Conservation (phyloP, 75 land plant species). For the Cunninghamia lanceolata region DNA sequence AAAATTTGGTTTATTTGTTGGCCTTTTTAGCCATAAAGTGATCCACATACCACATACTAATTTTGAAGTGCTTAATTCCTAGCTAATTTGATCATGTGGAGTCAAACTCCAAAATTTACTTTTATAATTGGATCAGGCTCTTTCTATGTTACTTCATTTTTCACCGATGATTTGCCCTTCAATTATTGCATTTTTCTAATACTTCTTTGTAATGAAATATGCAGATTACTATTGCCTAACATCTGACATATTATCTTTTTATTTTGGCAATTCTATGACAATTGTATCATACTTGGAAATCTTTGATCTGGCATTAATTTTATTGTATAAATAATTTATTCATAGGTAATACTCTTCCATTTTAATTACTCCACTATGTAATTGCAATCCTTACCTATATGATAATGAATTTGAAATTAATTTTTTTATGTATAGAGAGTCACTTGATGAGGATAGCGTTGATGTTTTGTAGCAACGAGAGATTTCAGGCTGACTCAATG, state of each 20-base stretch:
- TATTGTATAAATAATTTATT: conserved; percentile 52
- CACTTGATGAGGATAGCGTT: background rate
- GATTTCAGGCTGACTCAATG: too few species aligned
- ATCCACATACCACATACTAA: background rate
- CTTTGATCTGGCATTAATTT: conserved; percentile 52
- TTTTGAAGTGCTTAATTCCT: conserved; percentile 12
- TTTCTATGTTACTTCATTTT: conserved; percentile 64
- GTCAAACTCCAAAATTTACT: conserved; percentile 65
- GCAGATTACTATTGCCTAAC: background rate
- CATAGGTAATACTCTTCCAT: conserved; percentile 42
- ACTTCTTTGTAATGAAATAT: background rate
- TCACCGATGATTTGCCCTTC: conserved; percentile 48
- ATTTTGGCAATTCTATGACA: conserved; percentile 53
- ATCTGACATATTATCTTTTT: background rate
- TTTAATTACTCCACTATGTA: background rate
- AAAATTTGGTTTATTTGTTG: too few species aligned
- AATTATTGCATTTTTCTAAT: conserved; percentile 32
- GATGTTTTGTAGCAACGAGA: conserved; percentile 46
- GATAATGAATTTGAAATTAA: background rate
- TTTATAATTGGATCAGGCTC: conserved; percentile 83
- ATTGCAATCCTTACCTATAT: too few species aligned
- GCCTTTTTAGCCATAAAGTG: background rate
- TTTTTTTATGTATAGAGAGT: conserved; percentile 15
- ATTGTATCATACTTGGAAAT: conserved; percentile 59
- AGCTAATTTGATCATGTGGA: conserved; percentile 80